Conservation (phyloP, 83 land plant species). For the Isoetes engelmannii region DNA sequence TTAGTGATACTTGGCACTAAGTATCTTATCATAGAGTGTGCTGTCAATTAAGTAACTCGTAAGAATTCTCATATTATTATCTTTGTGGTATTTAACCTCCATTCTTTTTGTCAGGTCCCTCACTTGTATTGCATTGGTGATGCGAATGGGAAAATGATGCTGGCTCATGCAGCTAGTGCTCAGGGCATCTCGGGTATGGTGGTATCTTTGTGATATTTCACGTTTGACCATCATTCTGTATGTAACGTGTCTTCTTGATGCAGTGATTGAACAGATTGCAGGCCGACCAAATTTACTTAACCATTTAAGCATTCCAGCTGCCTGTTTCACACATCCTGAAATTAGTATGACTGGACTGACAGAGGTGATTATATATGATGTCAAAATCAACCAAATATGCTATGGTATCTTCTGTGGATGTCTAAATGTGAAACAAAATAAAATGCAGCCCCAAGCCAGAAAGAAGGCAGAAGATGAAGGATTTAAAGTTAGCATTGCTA, state of each 20-base stretch:
- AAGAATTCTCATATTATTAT: not conserved
- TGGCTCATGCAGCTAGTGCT: conserved; percentile 99
- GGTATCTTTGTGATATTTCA: conserved; percentile 10
- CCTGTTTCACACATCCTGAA: conserved; percentile 99
- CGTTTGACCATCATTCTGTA: not conserved
- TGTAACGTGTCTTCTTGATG: not conserved
- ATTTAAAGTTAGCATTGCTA: conserved; percentile 77
- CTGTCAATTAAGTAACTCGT: too few species aligned
- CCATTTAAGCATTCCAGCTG: conserved; percentile 94
- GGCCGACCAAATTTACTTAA: conserved; percentile 77
- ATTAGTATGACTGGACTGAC: conserved; percentile 98
- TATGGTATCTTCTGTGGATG: too few species aligned
- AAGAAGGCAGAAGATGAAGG: conserved; percentile 84
- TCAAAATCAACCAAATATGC: too few species aligned
- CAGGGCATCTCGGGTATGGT: conserved; percentile 90
- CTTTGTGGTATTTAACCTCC: not conserved
- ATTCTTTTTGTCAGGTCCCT: conserved; percentile 56
- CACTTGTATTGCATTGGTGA: conserved; percentile 95
- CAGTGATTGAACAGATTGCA: conserved; percentile 88
- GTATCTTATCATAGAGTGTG: too few species aligned
- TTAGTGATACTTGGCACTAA: too few species aligned
- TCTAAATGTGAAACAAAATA: too few species aligned
- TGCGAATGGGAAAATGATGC: conserved; percentile 99
- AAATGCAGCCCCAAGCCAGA: conserved; percentile 87
- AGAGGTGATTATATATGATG: conserved; percentile 48